phyloP scores from a whole-genome alignment of 2,329 filamentous ascomycete species.

The Macroventuria anomochaeta region DNA sequence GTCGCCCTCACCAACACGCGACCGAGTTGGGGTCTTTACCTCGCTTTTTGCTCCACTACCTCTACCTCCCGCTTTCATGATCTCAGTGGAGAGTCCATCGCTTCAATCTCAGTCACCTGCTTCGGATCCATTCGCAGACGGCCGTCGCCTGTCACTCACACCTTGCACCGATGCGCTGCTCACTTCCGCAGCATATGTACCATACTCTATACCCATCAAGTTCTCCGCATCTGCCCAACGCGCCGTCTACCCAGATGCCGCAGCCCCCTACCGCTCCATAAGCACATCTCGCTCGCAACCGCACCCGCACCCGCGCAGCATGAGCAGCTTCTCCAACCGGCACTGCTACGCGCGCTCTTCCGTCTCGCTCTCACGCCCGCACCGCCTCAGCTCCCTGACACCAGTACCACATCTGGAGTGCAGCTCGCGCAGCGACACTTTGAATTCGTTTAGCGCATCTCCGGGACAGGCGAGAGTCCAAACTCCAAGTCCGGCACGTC shows the following conservation, averaged over 20 bases:
- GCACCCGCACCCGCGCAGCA: slow-evolving; percentile 25
- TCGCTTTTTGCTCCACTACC: slow-evolving; percentile 39
- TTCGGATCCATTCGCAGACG: slow-evolving; percentile 19
- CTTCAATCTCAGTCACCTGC: slow-evolving; percentile 20
- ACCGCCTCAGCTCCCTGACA: slow-evolving; percentile 35
- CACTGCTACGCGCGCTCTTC: slow-evolving; percentile 37
- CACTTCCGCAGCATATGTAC: slow-evolving; percentile 27
- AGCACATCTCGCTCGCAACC: slow-evolving; percentile 30
- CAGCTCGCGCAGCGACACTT: slow-evolving; percentile 30
- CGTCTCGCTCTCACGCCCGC: slow-evolving; percentile 39
- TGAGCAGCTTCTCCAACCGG: slow-evolving; percentile 26
- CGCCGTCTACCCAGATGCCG: slow-evolving; percentile 38
- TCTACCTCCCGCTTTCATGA: slow-evolving; percentile 32
- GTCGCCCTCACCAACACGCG: slow-evolving; percentile 26
- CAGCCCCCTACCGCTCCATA: slow-evolving; percentile 22
- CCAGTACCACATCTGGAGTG: slow-evolving; percentile 26
- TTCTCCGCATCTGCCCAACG: slow-evolving; percentile 44
- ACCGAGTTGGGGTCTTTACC: slow-evolving; percentile 36
- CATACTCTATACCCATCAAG: slow-evolving; percentile 34
- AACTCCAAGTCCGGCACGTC: slow-evolving; percentile 14
- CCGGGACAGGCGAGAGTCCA: slow-evolving; percentile 4
- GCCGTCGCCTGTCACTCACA: slow-evolving; percentile 3
- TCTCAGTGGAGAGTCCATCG: slow-evolving; percentile 22
- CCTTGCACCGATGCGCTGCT: slow-evolving; percentile 26
- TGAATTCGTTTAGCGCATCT: slow-evolving; percentile 9